Evolutionary conservation across 345 rosid genomes (phyloP).

Genomic region (Moricandia arvensis): DNA sequence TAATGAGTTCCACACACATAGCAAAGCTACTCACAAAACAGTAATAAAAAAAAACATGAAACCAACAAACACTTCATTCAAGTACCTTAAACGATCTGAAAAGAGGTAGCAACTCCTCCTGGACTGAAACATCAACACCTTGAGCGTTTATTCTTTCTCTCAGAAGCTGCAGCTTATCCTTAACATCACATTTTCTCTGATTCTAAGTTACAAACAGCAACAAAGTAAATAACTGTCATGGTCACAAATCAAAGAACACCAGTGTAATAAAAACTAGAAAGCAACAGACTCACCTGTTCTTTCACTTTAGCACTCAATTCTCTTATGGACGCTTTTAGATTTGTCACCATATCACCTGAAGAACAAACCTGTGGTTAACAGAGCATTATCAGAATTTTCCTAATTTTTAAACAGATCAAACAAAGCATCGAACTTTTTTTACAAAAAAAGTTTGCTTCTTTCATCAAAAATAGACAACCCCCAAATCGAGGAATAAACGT

Average conservation of each 20-base stretch:
- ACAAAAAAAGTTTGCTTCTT: too few species aligned
- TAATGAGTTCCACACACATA: conserved; percentile 2
- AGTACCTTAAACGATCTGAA: conserved; percentile 57
- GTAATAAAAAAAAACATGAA: background rate
- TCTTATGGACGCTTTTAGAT: conserved; percentile 37
- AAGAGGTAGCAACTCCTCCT: conserved; percentile 47
- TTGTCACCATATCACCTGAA: conserved; percentile 34
- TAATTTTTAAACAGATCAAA: conserved; percentile 3
- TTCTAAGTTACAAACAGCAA: conserved; percentile 35
- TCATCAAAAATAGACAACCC: too few species aligned
- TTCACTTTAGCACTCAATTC: conserved; percentile 35
- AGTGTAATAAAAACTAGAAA: background rate
- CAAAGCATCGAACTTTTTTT: too few species aligned
- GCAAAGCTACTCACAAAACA: background rate
- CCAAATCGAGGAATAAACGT: too few species aligned
- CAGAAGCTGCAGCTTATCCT: conserved; percentile 40
- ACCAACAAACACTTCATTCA: background rate
- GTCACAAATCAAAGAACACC: background rate
- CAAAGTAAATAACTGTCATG: conserved; percentile 2
- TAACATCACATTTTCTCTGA: conserved; percentile 39
- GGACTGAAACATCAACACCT: conserved; percentile 40
- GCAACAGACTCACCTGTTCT: conserved; percentile 38
- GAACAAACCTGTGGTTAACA: conserved; percentile 17
- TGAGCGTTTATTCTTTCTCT: conserved; percentile 41
- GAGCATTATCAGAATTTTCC: background rate